Evolutionary conservation across 257 asterid genomes (phyloP), one percentile per base, ranked within the genome.

Genomic region (Marsdenia floribunda): DNA sequence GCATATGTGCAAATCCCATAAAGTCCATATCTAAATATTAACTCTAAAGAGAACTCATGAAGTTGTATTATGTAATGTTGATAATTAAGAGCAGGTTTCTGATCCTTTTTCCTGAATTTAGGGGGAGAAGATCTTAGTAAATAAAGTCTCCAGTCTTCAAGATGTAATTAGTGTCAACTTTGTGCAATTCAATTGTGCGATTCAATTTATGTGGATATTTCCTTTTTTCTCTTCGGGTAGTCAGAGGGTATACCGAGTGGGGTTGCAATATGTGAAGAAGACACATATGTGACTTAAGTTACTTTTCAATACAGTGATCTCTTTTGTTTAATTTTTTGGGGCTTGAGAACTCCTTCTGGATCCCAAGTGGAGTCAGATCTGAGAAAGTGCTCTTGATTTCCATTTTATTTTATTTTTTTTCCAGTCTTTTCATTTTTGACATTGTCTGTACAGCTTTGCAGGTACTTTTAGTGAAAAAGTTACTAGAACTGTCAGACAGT

Each of bases 401-500:
- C 11, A 54, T 16, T 50, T 50, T 50, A 50, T 9, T 14, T 58
- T 21, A 10, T 21, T 54, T 15, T 44, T 44, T 54, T 4, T 55
- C 47, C 65, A 40, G 71, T 63, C 61, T 71, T 72, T 74, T 86
- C 73, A 76, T 75, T 71, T 75, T 79, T 82, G 63, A 70, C 70
- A 75, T 74, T 82, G 68, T 78, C 69, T 79, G 22, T 85, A 77
- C 87, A 94, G 98, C 85, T 94, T 94, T 84, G 98, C 96, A 78
- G 97, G 95, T 75, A 88, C 97, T 70, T 94, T 90, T 80, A 91
- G 86, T 88, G 98, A 93, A 84, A 94, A 94, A 80, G 91, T 88
- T 65, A 90, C 97, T 6, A 88, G 97, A 91, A 87, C 91, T 55
- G 90, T 91, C 73, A 83, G 98, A 60, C 96, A 90, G 84, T 85